Percentiles rank a stretch among this genome's conserved stretches.
phyloP scores from a whole-genome alignment of 495 filamentous ascomycete genomes.

The Jackrogersella minutella region DNA sequence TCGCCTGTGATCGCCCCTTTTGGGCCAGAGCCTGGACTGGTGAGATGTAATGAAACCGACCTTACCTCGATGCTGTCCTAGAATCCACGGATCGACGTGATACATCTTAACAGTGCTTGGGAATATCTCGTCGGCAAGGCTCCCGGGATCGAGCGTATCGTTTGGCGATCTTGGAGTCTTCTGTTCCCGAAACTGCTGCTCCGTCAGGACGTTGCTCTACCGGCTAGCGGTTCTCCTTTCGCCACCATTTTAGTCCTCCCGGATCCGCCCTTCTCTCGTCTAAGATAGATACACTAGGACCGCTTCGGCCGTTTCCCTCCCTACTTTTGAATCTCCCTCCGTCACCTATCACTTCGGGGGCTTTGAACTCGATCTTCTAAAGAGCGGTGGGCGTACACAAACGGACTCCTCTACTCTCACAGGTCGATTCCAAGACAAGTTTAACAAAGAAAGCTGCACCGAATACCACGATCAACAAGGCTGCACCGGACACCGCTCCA shows the following conservation, averaged over 20 bases:
- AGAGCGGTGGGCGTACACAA: slow-evolving; percentile 57
- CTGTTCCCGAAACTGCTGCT: slow-evolving; percentile 33
- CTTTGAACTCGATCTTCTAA: slow-evolving; percentile 51
- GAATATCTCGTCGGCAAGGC: slow-evolving; percentile 39
- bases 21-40: slow-evolving; percentile 46
- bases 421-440: slow-evolving; percentile 54
- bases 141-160: slow-evolving; percentile 41
- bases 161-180: slow-evolving; percentile 28
- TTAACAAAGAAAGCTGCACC: slow-evolving; percentile 56
- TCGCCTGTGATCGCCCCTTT: slow-evolving; percentile 53
- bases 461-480: slow-evolving; percentile 51
- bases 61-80: slow-evolving; percentile 53
- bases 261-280: slow-evolving; percentile 24
- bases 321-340: slow-evolving; percentile 22
- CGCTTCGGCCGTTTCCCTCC: slow-evolving; percentile 19
- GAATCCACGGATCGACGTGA: slow-evolving; percentile 41
- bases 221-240: slow-evolving; percentile 24
- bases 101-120: slow-evolving; percentile 38
- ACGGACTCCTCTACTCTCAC: slow-evolving; percentile 49
- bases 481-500: slow-evolving; percentile 44
- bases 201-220: slow-evolving; percentile 24
- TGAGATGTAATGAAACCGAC: slow-evolving; percentile 51
- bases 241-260: slow-evolving; percentile 26
- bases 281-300: slow-evolving; percentile 17
- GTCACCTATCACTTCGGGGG: slow-evolving; percentile 55